Evolutionary conservation across 208 protist species (phyloP), one percentile per base, ranked within the genome.

Genomic region (Trypanosoma platydactyli): DNA sequence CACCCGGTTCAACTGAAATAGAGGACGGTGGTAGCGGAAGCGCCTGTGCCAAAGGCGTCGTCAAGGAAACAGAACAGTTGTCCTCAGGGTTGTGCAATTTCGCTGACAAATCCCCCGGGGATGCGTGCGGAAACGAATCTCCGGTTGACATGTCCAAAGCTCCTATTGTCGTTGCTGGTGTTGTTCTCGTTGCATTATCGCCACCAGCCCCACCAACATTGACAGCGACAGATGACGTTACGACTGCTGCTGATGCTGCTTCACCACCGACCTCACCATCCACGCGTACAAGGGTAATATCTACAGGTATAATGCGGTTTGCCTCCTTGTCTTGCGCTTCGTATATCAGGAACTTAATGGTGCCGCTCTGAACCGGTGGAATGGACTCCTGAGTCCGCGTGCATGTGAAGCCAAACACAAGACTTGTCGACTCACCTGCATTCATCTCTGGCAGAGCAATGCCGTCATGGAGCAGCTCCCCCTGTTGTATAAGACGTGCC

Each of bases 271-370:
- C 66, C 64, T 91, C 84, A 18, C 74, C 81, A 16, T 91, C 82
- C 18, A 75, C 76, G 5, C 80, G 76, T 22, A 84, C 62, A 27
- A 95, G 64, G 33, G 85, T 90, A 45, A 95, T 78, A 65, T 91
- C 86, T 13, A 95, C 80, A 12, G 89, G 89, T 35, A 95, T 79
- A 64, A 90, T 81, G 9, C 86, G 81, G 56, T 83, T 92, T 5
- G 87, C 75, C 50, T 95, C 89, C 56, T 87, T 79, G 66, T 95
- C 89, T 33, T 88, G 79, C 6, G 80, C 85, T 59, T 95, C 89
- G 58, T 83, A 95, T 11, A 95, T 64, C 16, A 95, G 41, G 29
- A 95, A 68, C 41, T 84, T 90, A 24, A 95, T 74, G n/a, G 79
- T 91, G n/a, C 78, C 81, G 29, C 77, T 87, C 41, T 95, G 89